Conservation (phyloP, 2,329 filamentous ascomycete species). For the Fusarium nisikadoi region DNA sequence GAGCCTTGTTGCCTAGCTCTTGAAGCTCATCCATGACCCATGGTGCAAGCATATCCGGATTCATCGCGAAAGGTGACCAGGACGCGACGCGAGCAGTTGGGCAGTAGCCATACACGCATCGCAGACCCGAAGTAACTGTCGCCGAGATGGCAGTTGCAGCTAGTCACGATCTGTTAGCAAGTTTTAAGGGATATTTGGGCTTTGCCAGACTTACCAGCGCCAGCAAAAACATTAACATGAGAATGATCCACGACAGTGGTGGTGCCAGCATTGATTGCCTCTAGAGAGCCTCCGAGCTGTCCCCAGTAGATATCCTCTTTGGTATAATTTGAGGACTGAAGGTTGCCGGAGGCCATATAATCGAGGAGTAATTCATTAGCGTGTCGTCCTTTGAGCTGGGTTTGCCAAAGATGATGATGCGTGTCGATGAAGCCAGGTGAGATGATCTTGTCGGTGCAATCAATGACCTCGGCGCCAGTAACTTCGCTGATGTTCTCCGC, state of each 20-base stretch:
- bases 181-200: too few species aligned
- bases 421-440: slow-evolving; percentile 18
- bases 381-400: slow-evolving; percentile 15
- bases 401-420: slow-evolving; percentile 21
- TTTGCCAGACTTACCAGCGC: neutral
- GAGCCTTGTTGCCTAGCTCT: neutral
- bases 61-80: slow-evolving; percentile 1
- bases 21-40: neutral
- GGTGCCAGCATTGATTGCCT: slow-evolving; percentile 24
- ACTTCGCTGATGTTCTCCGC: neutral
- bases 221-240: neutral
- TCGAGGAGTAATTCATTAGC: slow-evolving; percentile 2
- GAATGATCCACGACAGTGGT: slow-evolving; percentile 29
- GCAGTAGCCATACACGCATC: slow-evolving; percentile 19
- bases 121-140: neutral
- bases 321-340: slow-evolving; percentile 3
- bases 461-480: neutral
- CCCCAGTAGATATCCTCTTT: slow-evolving; percentile 21
- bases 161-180: neutral
- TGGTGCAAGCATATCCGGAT: neutral
- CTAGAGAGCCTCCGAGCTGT: slow-evolving; percentile 20
- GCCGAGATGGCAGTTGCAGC: slow-evolving; percentile 6
- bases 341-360: slow-evolving; percentile 2
- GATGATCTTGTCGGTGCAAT: neutral
- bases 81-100: slow-evolving; percentile 3